Conservation (phyloP, 2,329 filamentous ascomycete genomes). For the Mycosphaerelloides madeirae region DNA sequence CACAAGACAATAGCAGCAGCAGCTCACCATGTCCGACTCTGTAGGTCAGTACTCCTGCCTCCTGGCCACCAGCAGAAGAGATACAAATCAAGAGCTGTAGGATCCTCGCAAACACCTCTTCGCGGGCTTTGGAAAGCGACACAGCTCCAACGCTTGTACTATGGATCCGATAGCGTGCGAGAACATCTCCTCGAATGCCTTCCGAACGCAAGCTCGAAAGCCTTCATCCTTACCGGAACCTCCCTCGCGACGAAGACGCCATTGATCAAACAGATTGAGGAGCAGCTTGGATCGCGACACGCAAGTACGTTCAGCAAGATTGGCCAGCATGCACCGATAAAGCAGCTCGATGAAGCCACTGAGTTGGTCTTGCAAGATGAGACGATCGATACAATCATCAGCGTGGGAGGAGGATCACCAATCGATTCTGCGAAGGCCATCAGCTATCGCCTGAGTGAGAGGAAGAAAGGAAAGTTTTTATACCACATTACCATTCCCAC, state of each 20-base stretch:
- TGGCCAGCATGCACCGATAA: constrained; percentile 53
- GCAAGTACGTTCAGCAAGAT: constrained; percentile 54
- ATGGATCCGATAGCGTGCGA: constrained; percentile 45
- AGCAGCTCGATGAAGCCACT: constrained; percentile 50
- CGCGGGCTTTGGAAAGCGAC: constrained; percentile 49
- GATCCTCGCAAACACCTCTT: constrained; percentile 42
- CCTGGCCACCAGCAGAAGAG: constrained; percentile 17
- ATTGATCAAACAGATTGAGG: constrained; percentile 49
- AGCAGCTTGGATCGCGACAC: constrained; percentile 47
- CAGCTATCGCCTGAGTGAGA: constrained; percentile 41
- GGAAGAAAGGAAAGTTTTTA: constrained; percentile 36
- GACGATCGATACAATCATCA: constrained; percentile 52
- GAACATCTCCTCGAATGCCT: constrained; percentile 45
- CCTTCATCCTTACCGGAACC: constrained; percentile 54
- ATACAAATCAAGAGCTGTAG: constrained; percentile 36
- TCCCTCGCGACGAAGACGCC: constrained; percentile 52
- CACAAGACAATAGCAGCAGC: neutral
- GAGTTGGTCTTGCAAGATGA: constrained; percentile 42
- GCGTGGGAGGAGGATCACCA: constrained; percentile 51
- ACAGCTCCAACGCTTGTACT: constrained; percentile 47
- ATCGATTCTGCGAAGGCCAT: constrained; percentile 51
- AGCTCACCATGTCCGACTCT: constrained; percentile 6
- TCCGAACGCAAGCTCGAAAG: constrained; percentile 45
- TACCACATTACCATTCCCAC: constrained; percentile 48
- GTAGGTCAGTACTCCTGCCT: constrained; percentile 17